A percentile compares a stretch with the other conserved stretches of the same genome.
phyloP scores from a whole-genome alignment of 108 stramenopile species.

The Parietichytrium sp. region DNA sequence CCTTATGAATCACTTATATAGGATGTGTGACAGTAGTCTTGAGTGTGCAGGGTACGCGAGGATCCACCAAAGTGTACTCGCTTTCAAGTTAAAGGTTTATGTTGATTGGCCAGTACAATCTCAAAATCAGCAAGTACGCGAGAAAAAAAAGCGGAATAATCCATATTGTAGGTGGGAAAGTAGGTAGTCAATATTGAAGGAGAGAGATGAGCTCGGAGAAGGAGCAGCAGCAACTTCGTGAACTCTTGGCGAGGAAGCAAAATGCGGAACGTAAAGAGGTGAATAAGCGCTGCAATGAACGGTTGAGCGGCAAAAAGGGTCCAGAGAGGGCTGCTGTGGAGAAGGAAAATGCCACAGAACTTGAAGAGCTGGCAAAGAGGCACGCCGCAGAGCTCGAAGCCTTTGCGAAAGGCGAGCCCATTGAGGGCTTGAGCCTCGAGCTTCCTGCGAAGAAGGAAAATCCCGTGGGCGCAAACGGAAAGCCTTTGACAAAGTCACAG shows the following conservation, averaged over 20 bases:
- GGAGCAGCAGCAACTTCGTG: not conserved
- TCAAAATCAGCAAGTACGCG: no score
- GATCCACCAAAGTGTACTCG: no score
- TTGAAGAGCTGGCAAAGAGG: not conserved
- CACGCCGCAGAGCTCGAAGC: slow-evolving; percentile 26
- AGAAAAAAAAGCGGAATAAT: no score
- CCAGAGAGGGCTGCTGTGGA: not conserved
- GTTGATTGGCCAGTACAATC: no score
- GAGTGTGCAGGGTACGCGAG: no score
- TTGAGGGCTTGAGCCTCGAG: not conserved
- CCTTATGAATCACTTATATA: no score
- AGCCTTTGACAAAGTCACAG: not conserved
- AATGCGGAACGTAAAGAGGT: slow-evolving; percentile 12
- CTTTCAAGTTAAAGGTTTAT: no score
- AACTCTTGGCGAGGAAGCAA: slow-evolving; percentile 11
- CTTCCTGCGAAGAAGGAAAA: not conserved
- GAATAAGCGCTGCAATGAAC: slow-evolving; percentile 5
- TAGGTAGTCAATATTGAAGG: no score
- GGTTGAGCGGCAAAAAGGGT: slow-evolving; percentile 3
- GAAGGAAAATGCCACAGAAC: not conserved
- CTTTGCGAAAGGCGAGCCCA: not conserved
- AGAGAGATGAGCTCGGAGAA: no score
- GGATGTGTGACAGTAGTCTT: no score
- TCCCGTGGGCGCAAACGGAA: not conserved
- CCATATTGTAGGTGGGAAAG: no score